Evolutionary conservation across 192 early-diverging fungal species (phyloP).

Genomic region (Paraglomus occultum): DNA sequence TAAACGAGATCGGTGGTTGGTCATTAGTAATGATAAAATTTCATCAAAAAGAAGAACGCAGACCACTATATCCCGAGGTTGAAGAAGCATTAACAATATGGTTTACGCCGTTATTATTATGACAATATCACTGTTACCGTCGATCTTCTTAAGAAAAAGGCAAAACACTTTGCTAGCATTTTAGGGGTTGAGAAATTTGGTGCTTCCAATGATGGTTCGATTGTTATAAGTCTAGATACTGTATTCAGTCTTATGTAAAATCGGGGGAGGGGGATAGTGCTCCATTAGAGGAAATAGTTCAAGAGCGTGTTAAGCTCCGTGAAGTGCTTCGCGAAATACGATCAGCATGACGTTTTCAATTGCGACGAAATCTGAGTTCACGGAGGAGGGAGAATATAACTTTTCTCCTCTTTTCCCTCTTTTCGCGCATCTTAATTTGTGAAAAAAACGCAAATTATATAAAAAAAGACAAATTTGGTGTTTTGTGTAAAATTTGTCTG

Average conservation of each 20-base stretch:
- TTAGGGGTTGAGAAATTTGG: neutral
- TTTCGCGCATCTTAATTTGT: no score
- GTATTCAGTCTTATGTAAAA: conserved; percentile 1
- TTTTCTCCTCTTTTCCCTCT: no score
- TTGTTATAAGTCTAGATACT: neutral
- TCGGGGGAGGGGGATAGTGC: conserved; percentile 6
- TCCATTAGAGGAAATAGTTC: neutral
- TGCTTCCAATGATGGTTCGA: neutral
- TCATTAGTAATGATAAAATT: no score
- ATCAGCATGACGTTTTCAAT: neutral
- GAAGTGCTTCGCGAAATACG: conserved; percentile 2
- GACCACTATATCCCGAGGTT: no score
- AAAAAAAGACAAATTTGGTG: no score
- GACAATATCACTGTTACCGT: neutral
- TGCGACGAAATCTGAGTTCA: neutral
- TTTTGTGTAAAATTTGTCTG: no score
- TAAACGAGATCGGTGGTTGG: no score
- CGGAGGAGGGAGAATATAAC: no score
- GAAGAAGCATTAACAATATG: no score
- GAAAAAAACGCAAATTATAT: no score
- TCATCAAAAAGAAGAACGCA: no score
- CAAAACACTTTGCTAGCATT: neutral
- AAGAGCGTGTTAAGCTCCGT: neutral
- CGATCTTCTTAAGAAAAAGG: conserved; percentile 2
- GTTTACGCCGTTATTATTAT: no score